Percentiles rank a stretch among this genome's conserved stretches.
Conservation (phyloP, 2,329 filamentous ascomycete genomes). For the Piedraia hortae region DNA sequence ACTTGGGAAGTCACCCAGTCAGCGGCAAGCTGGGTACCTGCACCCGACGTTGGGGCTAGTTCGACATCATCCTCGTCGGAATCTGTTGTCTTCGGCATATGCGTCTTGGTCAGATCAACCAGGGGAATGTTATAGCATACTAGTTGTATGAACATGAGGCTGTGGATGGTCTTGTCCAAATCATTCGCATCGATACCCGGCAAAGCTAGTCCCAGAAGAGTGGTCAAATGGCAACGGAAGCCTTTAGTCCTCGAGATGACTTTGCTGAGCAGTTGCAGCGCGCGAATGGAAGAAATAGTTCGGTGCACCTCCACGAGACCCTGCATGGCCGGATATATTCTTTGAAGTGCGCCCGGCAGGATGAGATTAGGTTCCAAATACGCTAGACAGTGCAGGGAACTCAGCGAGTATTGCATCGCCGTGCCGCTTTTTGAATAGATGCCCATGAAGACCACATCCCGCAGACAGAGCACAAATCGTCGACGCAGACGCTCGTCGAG, state of each 20-base stretch:
- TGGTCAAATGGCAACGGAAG: constrained; percentile 89
- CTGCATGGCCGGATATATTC: constrained; percentile 91
- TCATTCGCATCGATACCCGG: constrained; percentile 97
- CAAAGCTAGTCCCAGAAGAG: constrained; percentile 67
- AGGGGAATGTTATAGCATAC: constrained; percentile 93
- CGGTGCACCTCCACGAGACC: constrained; percentile 91
- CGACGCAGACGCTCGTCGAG: constrained; percentile 59
- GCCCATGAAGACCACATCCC: constrained; percentile 92
- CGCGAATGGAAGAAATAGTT: constrained; percentile 76
- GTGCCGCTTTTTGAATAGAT: constrained; percentile 89
- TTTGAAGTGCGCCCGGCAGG: constrained; percentile 71
- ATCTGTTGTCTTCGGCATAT: constrained; percentile 6
- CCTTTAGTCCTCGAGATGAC: constrained; percentile 81
- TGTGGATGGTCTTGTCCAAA: constrained; percentile 83
- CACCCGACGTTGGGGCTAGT: constrained; percentile 3
- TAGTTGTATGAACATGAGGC: constrained; percentile 79
- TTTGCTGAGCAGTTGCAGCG: constrained; percentile 73
- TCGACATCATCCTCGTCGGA: constrained; percentile 3
- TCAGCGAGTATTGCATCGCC: constrained; percentile 74
- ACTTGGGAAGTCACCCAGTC: constrained; percentile 88
- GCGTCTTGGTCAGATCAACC: constrained; percentile 44
- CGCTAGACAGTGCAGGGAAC: constrained; percentile 64
- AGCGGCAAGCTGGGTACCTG: constrained; percentile 36
- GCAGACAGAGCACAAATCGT: constrained; percentile 67
- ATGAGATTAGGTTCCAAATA: constrained; percentile 81